These are phyloP conservation scores for Aegilops speltoides DNA, from an alignment of 176 grass and related monocot genomes.

Conservation along the genomic window DNA sequence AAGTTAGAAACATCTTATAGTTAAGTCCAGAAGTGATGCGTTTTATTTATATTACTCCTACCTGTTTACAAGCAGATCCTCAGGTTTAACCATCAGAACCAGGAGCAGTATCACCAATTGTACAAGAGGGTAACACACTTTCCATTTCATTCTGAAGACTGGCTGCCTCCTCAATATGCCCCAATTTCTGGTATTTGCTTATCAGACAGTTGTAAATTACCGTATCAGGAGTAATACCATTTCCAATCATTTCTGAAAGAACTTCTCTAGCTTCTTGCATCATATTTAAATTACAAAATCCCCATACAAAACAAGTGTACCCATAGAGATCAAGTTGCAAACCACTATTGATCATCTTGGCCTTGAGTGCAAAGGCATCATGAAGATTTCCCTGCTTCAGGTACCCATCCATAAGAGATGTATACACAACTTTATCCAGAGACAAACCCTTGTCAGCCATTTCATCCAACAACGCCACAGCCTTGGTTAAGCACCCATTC, in stretches of 20 bases:
- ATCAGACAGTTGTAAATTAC: conserved; percentile 79
- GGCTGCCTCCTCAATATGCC: conserved; percentile 57
- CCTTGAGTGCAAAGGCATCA: conserved; percentile 67
- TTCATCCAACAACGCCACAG: conserved; percentile 65
- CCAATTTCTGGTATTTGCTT: conserved; percentile 73
- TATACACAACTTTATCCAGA: conserved; percentile 81
- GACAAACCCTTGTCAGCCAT: conserved; percentile 58
- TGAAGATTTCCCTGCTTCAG: conserved; percentile 75
- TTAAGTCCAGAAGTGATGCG: neutral
- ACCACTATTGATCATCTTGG: conserved; percentile 76
- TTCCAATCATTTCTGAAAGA: conserved; percentile 72
- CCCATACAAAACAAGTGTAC: conserved; percentile 85
- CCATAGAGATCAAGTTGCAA: conserved; percentile 78
- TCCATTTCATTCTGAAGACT: conserved; percentile 77
- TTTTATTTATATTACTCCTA: neutral
- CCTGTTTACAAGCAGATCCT: neutral
- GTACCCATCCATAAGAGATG: conserved; percentile 85
- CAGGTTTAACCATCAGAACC: conserved; percentile 25
- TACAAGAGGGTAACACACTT: conserved; percentile 43
- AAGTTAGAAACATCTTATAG: neutral
- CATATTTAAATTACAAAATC: conserved; percentile 76
- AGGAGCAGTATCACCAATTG: conserved; percentile 31
- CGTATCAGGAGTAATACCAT: conserved; percentile 76
- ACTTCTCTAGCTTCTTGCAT: conserved; percentile 78
- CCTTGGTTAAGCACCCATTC: conserved; percentile 64